Conservation (phyloP, 139 green algal species). For the Chlamydomonas sp. region DNA sequence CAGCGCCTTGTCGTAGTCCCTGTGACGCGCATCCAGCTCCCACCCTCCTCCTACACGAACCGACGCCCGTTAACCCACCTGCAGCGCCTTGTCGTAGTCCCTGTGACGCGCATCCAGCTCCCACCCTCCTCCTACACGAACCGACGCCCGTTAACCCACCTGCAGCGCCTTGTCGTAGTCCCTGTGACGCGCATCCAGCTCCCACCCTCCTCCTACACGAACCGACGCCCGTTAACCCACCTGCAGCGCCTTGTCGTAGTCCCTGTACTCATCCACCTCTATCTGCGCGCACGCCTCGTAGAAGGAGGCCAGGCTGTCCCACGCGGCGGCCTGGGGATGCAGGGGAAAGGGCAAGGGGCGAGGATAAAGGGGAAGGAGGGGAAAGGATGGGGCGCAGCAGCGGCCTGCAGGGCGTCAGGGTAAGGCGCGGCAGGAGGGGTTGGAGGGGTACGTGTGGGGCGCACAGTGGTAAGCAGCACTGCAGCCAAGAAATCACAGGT, state of each 20-base stretch:
- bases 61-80: too few relatives aligned
- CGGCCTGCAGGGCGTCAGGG: too few relatives aligned
- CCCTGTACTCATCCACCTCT: slow-evolving; percentile 85
- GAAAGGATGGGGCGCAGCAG: not conserved
- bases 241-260: slow-evolving; percentile 83
- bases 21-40: too few relatives aligned
- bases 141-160: too few relatives aligned
- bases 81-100: slow-evolving; percentile 81
- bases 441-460: too few relatives aligned
- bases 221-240: slow-evolving; percentile 13
- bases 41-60: too few relatives aligned
- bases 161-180: slow-evolving; percentile 83
- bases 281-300: slow-evolving; percentile 85
- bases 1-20: slow-evolving; percentile 79
- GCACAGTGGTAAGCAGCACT: too few relatives aligned
- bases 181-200: slow-evolving; percentile 28
- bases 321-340: not conserved
- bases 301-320: slow-evolving; percentile 70
- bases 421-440: too few relatives aligned
- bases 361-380: not conserved
- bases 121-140: too few relatives aligned
- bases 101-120: too few relatives aligned
- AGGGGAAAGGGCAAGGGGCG: not conserved
- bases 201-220: too few relatives aligned
- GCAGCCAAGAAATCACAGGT: too few relatives aligned